Percentiles rank a stretch among this genome's conserved stretches.
These are phyloP conservation scores for Thecaphora thlaspeos DNA, from an alignment of 1,284 basidiomycete genomes.

Conservation along the genomic window DNA sequence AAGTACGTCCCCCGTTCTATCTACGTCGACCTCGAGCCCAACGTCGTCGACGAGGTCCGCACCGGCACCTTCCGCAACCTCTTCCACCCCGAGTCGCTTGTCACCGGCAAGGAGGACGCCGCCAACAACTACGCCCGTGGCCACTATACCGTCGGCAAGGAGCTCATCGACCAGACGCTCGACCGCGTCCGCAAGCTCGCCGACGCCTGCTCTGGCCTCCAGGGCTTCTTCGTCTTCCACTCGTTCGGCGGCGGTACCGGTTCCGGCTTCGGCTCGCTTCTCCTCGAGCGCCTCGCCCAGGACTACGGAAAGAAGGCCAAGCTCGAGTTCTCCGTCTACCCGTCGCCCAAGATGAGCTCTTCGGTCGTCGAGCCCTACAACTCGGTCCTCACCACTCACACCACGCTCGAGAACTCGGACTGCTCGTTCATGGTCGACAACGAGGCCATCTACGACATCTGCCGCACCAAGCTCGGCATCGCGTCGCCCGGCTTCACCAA, in stretches of 20 bases:
- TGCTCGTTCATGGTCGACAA: slow-evolving; percentile 68
- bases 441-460: slow-evolving; percentile 88
- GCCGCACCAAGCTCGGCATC: slow-evolving; percentile 90
- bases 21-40: slow-evolving; percentile 92
- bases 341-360: slow-evolving; percentile 71
- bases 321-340: slow-evolving; percentile 98
- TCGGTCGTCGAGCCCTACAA: slow-evolving; percentile 99
- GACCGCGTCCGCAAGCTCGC: slow-evolving; percentile 93
- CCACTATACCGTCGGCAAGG: slow-evolving; percentile 91
- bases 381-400: slow-evolving; percentile 96
- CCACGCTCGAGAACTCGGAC: slow-evolving; percentile 97
- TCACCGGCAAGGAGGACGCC: slow-evolving; percentile 98
- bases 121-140: slow-evolving; percentile 89
- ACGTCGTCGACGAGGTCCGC: slow-evolving; percentile 94
- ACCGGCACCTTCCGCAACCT: slow-evolving; percentile 88
- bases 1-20: slow-evolving; percentile 95
- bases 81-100: slow-evolving; percentile 98
- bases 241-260: slow-evolving; percentile 99
- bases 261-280: slow-evolving; percentile 95
- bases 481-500: slow-evolving; percentile 86
- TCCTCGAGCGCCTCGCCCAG: slow-evolving; percentile 90
- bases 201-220: slow-evolving; percentile 95
- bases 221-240: slow-evolving; percentile 99
- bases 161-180: slow-evolving; percentile 76
- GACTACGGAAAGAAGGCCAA: slow-evolving; percentile 99